Evolutionary conservation across 768 basidiomycete species (phyloP).

Genomic region (Tylopilus subfusipes): DNA sequence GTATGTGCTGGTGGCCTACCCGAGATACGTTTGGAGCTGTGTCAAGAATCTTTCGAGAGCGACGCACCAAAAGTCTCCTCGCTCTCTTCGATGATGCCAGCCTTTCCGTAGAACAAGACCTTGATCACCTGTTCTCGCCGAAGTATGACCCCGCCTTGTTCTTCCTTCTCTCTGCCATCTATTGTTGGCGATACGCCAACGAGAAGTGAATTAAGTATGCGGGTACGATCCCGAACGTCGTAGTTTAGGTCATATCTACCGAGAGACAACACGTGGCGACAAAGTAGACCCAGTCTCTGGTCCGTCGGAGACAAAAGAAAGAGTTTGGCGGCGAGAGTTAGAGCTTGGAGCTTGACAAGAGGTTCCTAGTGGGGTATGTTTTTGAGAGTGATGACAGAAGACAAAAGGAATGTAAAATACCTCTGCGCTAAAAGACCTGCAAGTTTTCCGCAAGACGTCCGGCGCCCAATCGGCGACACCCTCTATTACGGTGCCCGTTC

Average conservation of each 20-base stretch:
- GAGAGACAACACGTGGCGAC: conserved; percentile 72
- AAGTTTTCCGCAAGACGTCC: conserved; percentile 79
- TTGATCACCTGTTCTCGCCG: conserved; percentile 77
- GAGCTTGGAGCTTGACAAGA: conserved; percentile 75
- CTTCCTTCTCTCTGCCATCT: conserved; percentile 38
- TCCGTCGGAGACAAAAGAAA: conserved; percentile 62
- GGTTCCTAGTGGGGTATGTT: conserved; percentile 39
- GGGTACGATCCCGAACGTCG: conserved; percentile 86
- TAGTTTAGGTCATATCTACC: conserved; percentile 87
- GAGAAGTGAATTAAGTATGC: conserved; percentile 73
- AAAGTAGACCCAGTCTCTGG: conserved; percentile 48
- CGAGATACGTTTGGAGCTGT: conserved; percentile 3
- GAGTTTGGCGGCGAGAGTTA: conserved; percentile 86
- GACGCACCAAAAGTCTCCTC: conserved; percentile 36
- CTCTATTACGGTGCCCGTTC: conserved; percentile 38
- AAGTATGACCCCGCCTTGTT: conserved; percentile 69
- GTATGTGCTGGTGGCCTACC: conserved; percentile 38
- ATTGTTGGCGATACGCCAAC: conserved; percentile 46
- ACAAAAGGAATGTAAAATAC: conserved; percentile 36
- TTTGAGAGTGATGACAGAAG: not conserved
- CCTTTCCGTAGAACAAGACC: conserved; percentile 78
- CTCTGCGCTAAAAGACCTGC: conserved; percentile 70
- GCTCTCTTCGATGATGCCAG: conserved; percentile 38
- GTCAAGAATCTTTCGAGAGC: not conserved
- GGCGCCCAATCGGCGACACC: conserved; percentile 79